Conservation (phyloP, 352 stramenopile genomes). For the Phytophthora boehmeriae region DNA sequence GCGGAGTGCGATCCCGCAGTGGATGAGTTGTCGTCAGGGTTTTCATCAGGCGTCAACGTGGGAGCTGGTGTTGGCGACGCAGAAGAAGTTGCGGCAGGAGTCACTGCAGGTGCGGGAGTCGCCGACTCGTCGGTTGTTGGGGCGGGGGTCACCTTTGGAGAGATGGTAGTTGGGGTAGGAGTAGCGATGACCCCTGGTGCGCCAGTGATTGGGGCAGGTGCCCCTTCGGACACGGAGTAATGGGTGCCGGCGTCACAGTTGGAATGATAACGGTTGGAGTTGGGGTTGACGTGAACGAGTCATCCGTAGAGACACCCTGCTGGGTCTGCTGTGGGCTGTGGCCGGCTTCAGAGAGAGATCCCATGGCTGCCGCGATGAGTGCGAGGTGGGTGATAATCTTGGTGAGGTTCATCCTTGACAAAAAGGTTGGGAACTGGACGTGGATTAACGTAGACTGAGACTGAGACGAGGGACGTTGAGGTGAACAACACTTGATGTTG, state of each 20-base stretch:
- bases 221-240: neutral
- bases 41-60: too few relatives aligned
- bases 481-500: slow-evolving; percentile 11
- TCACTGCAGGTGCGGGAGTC: too few relatives aligned
- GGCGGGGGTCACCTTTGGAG: too few relatives aligned
- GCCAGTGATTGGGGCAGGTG: neutral
- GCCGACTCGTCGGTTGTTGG: too few relatives aligned
- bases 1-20: too few relatives aligned
- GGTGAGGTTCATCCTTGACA: slow-evolving; percentile 39
- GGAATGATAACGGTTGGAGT: neutral
- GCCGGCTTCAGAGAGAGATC: slow-evolving; percentile 26
- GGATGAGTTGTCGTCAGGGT: too few relatives aligned
- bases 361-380: slow-evolving; percentile 25
- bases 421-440: slow-evolving; percentile 11
- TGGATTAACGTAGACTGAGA: slow-evolving; percentile 6
- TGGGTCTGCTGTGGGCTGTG: slow-evolving; percentile 10
- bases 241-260: neutral
- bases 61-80: too few relatives aligned
- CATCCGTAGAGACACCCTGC: slow-evolving; percentile 13
- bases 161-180: neutral
- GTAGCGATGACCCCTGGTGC: neutral
- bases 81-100: too few relatives aligned
- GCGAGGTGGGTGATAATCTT: slow-evolving; percentile 42
- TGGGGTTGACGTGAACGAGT: slow-evolving; percentile 16
- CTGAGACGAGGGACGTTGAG: slow-evolving; percentile 18